Evolutionary conservation across 2,329 filamentous ascomycete genomes (phyloP), one percentile per base, ranked within the genome.

Genomic region (Aschersonia sp.): DNA sequence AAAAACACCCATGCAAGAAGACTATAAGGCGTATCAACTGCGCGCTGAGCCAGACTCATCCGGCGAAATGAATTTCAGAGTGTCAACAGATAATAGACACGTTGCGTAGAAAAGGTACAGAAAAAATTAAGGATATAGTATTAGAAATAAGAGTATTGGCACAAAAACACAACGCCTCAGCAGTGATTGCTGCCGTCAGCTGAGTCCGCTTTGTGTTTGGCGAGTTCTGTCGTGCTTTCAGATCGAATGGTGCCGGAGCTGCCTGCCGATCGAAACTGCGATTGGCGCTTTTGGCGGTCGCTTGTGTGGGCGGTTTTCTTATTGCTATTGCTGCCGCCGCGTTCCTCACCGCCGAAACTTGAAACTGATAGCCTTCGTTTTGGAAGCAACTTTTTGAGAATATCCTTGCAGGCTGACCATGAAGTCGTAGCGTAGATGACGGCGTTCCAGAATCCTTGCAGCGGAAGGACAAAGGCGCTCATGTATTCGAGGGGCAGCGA

Each of bases 371-470:
- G 33, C 12, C 33, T 37, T 12, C 12, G 58, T 10, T 56, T 55
- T 46, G 54, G 49, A 44, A 54, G 50, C n/a, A 70, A 49, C 44
- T 71, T 68, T 8, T 57, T 55, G 47, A 60, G 63, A 31, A 78
- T 61, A 33, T 64, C 63, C 58, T 72, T 73, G 58, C 79, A 81
- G 0, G 81, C 81, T 45, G 74, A 64, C 70, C 79, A 77, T 5
- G 82, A 86, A 1, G 83, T 87, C 9, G 76, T 72, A 12, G 79
- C 65, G 63, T 92, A 94, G 54, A 94, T 87, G 49, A 85, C 62
- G 14, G 81, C 77, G 60, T 94, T 94, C 85, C 86, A 92, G 57
- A 89, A 85, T 0, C 87, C 87, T 59, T 94, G 87, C 0, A 88
- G 71, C 0, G 87, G 86, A 7, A 94, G 71, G 1, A 92, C 85